Percentiles rank a stretch among this genome's conserved stretches.
These are phyloP conservation scores for Ormosia semicastrata DNA, from an alignment of 306 rosid genomes.

Conservation along the genomic window DNA sequence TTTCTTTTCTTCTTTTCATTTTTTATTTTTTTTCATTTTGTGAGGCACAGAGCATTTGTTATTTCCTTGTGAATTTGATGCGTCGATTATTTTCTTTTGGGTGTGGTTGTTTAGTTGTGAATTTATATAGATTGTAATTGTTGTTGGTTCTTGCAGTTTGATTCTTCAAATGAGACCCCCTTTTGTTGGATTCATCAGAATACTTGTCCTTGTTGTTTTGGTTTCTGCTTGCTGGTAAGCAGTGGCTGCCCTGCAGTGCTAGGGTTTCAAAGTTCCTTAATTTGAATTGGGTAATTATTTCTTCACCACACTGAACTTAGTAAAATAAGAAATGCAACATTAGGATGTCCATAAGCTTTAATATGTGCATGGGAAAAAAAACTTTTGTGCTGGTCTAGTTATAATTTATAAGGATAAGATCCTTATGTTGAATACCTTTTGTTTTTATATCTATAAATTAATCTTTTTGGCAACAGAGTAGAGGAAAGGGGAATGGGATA, in stretches of 20 bases:
- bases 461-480: background rate
- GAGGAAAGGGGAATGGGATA: background rate
- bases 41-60: too few relatives aligned
- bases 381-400: background rate
- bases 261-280: conserved; percentile 10
- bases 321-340: background rate
- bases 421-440: background rate
- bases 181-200: conserved; percentile 31
- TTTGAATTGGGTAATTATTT: background rate
- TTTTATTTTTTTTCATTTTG: background rate
- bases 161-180: conserved; percentile 30
- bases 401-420: background rate
- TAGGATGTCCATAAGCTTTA: background rate
- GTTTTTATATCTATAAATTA: background rate
- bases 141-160: conserved; percentile 33
- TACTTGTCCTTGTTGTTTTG: conserved; percentile 27
- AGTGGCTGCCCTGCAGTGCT: background rate
- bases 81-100: background rate
- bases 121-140: background rate
- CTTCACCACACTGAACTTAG: background rate
- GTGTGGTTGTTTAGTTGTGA: background rate
- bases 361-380: background rate
- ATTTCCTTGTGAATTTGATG: background rate
- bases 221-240: conserved; percentile 47
- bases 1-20: too few relatives aligned